Conservation (phyloP, 805 yeast genomes). For the Wickerhamiella alocasiicola region DNA sequence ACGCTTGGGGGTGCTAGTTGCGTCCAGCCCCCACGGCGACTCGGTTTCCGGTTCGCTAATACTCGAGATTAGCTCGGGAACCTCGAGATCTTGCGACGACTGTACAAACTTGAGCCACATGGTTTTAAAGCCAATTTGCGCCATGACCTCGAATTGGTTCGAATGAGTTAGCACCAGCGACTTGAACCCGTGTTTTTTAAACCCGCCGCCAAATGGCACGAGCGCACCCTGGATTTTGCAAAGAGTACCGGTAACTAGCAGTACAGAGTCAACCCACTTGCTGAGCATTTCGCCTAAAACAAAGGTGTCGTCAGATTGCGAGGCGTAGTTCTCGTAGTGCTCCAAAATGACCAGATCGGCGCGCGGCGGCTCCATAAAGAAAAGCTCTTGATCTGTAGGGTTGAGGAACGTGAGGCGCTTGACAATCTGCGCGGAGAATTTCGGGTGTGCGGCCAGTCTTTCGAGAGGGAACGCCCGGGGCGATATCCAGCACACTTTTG, state of each 20-base stretch:
- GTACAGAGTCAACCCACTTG: neutral
- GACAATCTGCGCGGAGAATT: slow-evolving; percentile 11
- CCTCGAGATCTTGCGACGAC: slow-evolving; percentile 69
- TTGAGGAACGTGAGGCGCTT: slow-evolving; percentile 7
- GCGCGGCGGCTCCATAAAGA: slow-evolving; percentile 7
- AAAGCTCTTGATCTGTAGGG: slow-evolving; percentile 11
- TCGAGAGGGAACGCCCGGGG: slow-evolving; percentile 18
- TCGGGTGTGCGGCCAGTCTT: slow-evolving; percentile 14
- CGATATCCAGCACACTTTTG: slow-evolving; percentile 19
- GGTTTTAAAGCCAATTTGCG: neutral
- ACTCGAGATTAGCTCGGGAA: slow-evolving; percentile 89
- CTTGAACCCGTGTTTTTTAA: neutral
- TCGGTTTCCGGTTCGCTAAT: slow-evolving; percentile 3
- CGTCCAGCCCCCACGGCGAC: neutral
- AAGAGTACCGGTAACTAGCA: neutral
- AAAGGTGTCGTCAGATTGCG: neutral
- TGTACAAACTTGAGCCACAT: slow-evolving; percentile 59
- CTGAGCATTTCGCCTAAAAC: neutral
- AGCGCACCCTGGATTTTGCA: neutral
- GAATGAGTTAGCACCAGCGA: neutral
- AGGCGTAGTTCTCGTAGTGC: slow-evolving; percentile 13
- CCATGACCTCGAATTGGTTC: neutral
- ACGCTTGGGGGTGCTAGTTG: neutral
- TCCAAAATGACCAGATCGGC: slow-evolving; percentile 21
- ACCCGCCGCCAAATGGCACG: neutral